A percentile compares a stretch with the other conserved stretches of the same genome.
phyloP scores from a whole-genome alignment of 2,329 filamentous ascomycete species.

The Exophiala mesophila region DNA sequence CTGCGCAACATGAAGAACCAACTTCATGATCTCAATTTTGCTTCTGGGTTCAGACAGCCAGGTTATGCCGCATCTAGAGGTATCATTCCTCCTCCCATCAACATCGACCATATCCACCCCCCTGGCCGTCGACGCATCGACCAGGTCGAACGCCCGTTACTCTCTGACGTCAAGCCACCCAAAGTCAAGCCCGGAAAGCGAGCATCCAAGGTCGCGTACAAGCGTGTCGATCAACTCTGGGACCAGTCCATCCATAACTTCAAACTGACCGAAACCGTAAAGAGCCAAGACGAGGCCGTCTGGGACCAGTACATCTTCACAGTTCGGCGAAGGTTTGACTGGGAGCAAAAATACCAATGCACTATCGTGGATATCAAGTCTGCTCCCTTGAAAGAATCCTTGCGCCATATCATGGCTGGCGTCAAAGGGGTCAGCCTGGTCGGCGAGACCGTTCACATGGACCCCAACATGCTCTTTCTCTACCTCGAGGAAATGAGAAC shows the following conservation, averaged over 20 bases:
- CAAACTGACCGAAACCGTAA: conserved; percentile 62
- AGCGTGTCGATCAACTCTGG: conserved; percentile 61
- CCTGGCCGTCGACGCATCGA: background rate
- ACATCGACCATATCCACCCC: background rate
- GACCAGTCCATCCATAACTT: conserved; percentile 58
- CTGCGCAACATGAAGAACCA: conserved; percentile 8
- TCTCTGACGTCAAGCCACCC: conserved; percentile 28
- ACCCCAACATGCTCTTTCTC: conserved; percentile 67
- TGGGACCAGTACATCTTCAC: conserved; percentile 81
- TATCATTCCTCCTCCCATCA: background rate
- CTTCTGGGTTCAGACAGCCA: background rate
- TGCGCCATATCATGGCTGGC: conserved; percentile 67
- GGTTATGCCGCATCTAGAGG: background rate
- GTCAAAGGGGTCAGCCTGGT: conserved; percentile 75
- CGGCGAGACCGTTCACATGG: conserved; percentile 69
- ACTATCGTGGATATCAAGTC: conserved; percentile 81
- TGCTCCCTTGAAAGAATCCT: conserved; percentile 66
- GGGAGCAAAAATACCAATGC: conserved; percentile 73
- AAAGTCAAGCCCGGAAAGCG: conserved; percentile 34
- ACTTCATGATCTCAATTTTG: conserved; percentile 9
- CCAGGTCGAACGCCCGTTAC: conserved; percentile 2
- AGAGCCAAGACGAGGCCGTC: conserved; percentile 58
- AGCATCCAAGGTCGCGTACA: conserved; percentile 59
- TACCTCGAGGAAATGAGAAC: conserved; percentile 73
- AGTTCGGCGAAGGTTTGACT: conserved; percentile 75